Conservation (phyloP, 2,329 filamentous ascomycete species). For the Ceratocystis huliohia region DNA sequence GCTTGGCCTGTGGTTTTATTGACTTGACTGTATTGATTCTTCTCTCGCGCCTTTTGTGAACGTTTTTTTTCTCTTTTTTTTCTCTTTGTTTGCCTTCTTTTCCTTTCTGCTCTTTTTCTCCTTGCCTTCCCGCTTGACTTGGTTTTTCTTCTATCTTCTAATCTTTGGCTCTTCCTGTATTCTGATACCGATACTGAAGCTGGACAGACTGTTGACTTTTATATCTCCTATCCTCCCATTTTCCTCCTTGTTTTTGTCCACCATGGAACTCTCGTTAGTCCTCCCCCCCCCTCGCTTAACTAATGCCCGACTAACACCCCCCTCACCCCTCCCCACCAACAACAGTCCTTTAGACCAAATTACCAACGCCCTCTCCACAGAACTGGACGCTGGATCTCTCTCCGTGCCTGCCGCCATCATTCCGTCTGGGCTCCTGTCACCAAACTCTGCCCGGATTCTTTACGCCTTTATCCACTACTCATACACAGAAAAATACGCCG, state of each 20-base stretch:
- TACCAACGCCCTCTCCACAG: conserved; percentile 8
- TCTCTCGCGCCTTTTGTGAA: neutral
- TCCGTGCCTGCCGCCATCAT: conserved; percentile 13
- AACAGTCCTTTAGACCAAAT: conserved; percentile 13
- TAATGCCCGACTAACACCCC: neutral
- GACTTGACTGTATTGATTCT: neutral
- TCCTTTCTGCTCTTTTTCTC: neutral
- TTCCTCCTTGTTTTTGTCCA: neutral
- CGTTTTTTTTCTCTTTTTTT: neutral
- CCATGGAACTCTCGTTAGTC: conserved; percentile 15
- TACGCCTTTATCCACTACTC: conserved; percentile 20
- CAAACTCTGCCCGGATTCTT: conserved; percentile 10
- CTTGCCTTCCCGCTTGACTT: no score
- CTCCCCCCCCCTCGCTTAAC: neutral
- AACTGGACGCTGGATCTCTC: conserved; percentile 19
- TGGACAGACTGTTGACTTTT: no score
- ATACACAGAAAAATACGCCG: conserved; percentile 14
- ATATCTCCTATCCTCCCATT: neutral
- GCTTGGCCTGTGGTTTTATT: neutral
- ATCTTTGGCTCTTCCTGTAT: no score
- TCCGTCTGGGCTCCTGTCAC: conserved; percentile 15
- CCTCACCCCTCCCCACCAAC: neutral
- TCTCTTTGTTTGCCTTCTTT: neutral
- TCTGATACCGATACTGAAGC: no score
- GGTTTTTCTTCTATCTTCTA: no score